Conservation (phyloP, 73 alveolate species). For the Tetrahymena malaccensis region DNA sequence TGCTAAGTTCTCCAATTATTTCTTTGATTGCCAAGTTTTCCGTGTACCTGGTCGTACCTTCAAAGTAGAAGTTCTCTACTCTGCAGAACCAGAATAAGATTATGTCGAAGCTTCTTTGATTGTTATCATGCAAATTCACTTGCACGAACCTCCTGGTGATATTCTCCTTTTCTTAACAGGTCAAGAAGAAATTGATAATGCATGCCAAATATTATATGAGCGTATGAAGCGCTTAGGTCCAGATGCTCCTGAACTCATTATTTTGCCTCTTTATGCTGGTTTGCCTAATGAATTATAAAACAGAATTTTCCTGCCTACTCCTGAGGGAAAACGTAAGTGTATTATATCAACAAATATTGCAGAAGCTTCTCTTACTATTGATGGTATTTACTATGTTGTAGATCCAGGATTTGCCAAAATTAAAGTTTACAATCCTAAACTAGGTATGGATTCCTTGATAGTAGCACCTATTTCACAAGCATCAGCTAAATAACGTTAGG, state of each 20-base stretch:
- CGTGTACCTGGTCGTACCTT: constrained; percentile 98
- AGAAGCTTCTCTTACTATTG: constrained; percentile 97
- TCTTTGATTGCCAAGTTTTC: constrained; percentile 97
- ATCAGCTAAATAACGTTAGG: constrained; percentile 96
- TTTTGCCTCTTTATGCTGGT: constrained; percentile 97
- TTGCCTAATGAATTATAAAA: constrained; percentile 88
- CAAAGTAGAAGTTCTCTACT: constrained; percentile 92
- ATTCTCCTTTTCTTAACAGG: constrained; percentile 98
- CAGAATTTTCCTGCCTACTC: constrained; percentile 59
- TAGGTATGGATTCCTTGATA: constrained; percentile 95
- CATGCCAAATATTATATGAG: constrained; percentile 94
- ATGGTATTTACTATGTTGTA: constrained; percentile 99
- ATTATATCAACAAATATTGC: constrained; percentile 99
- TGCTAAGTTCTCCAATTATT: constrained; percentile 93
- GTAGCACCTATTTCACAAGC: constrained; percentile 95
- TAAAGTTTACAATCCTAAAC: constrained; percentile 94
- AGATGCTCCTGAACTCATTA: constrained; percentile 92
- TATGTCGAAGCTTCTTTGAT: constrained; percentile 97
- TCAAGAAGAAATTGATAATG: constrained; percentile 99
- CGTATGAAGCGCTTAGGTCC: constrained; percentile 91
- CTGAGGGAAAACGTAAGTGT: constrained; percentile 95
- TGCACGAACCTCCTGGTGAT: constrained; percentile 90
- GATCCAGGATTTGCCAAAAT: constrained; percentile 99
- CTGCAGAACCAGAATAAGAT: constrained; percentile 98
- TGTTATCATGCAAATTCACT: constrained; percentile 91